phyloP scores from a whole-genome alignment of 2,329 filamentous ascomycete genomes.

The Fonsecaea multimorphosa region DNA sequence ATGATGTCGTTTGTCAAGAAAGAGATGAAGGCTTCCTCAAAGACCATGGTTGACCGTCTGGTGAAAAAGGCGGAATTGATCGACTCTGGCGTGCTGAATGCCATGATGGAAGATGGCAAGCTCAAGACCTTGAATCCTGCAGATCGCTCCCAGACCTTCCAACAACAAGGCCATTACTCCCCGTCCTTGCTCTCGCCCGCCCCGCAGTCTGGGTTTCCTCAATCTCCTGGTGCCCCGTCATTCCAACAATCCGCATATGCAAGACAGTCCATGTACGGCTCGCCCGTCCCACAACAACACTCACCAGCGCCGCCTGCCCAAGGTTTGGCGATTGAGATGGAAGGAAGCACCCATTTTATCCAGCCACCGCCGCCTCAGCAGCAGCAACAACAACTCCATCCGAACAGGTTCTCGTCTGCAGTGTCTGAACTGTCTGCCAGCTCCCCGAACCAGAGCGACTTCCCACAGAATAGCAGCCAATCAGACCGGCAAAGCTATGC shows the following conservation, averaged over 20 bases:
- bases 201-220: conserved; percentile 15
- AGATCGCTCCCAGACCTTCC: conserved; percentile 31
- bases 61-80: conserved; percentile 58
- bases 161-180: conserved; percentile 29
- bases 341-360: conserved; percentile 32
- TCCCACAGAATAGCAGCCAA: conserved; percentile 25
- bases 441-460: conserved; percentile 28
- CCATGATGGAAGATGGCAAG: conserved; percentile 39
- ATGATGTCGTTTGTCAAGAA: conserved; percentile 79
- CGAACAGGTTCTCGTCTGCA: conserved; percentile 30
- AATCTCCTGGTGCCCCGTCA: conserved; percentile 18
- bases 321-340: conserved; percentile 40
- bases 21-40: conserved; percentile 78
- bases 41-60: conserved; percentile 69
- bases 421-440: conserved; percentile 32
- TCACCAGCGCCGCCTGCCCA: conserved; percentile 15
- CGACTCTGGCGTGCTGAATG: conserved; percentile 40
- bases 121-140: conserved; percentile 37
- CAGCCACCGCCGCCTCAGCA: conserved; percentile 2
- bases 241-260: conserved; percentile 26
- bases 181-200: conserved; percentile 29
- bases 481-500: conserved; percentile 34
- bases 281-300: conserved; percentile 5
- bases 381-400: conserved; percentile 18
- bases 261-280: conserved; percentile 28